These are phyloP conservation scores for Lodderomyces orthopsilosis DNA, from an alignment of 1,139 yeast genomes.

Conservation along the genomic window DNA sequence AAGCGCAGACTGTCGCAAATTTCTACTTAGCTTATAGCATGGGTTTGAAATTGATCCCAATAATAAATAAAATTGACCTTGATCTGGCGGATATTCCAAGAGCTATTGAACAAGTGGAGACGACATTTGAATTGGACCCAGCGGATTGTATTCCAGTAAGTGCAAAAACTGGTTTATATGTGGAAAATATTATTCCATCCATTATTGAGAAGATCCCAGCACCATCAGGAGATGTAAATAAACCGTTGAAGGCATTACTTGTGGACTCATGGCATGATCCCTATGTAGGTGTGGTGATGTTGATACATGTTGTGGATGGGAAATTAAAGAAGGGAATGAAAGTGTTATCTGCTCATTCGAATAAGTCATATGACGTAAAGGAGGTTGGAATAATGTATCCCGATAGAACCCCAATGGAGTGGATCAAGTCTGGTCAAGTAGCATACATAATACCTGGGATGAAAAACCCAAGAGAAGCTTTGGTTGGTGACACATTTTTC, in stretches of 20 bases:
- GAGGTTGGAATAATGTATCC: constrained; percentile 97
- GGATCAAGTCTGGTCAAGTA: constrained; percentile 83
- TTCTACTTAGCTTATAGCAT: constrained; percentile 85
- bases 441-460: constrained; percentile 93
- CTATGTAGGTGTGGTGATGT: constrained; percentile 87
- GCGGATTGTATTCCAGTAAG: constrained; percentile 83
- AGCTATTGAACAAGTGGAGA: constrained; percentile 79
- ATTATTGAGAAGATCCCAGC: constrained; percentile 74
- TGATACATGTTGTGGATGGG: constrained; percentile 87
- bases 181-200: constrained; percentile 71
- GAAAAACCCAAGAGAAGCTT: constrained; percentile 83
- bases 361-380: constrained; percentile 75
- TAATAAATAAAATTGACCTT: constrained; percentile 87
- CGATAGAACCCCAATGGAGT: constrained; percentile 63
- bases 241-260: constrained; percentile 71
- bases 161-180: constrained; percentile 87
- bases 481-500: constrained; percentile 88
- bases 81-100: constrained; percentile 82
- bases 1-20: constrained; percentile 97
- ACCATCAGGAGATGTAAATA: constrained; percentile 53
- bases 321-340: constrained; percentile 68
- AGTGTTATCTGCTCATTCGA: constrained; percentile 74
- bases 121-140: constrained; percentile 74
- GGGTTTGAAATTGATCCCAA: constrained; percentile 80
- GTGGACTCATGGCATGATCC: constrained; percentile 98